Percentiles rank a stretch among this genome's conserved stretches.
Evolutionary conservation across 1,284 basidiomycete genomes (phyloP).

Genomic region (Malassezia pachydermatis): DNA sequence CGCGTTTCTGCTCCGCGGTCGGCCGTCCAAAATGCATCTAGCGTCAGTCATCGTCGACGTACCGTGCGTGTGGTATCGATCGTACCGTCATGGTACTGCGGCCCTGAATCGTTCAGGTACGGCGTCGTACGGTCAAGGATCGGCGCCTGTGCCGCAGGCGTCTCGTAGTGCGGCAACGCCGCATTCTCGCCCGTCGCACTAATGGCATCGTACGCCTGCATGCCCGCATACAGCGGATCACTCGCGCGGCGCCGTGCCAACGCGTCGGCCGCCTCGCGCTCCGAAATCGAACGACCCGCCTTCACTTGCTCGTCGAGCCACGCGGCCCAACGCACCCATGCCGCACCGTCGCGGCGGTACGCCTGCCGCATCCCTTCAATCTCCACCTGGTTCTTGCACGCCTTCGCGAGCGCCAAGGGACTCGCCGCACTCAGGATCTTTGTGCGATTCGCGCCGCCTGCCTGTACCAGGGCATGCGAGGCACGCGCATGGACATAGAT

Average conservation of each 20-base stretch:
- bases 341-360: slow-evolving; percentile 40
- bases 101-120: slow-evolving; percentile 40
- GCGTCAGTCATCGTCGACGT: too few species aligned
- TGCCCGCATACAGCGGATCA: slow-evolving; percentile 30
- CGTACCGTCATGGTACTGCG: slow-evolving; percentile 42
- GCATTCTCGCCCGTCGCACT: slow-evolving; percentile 38
- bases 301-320: slow-evolving; percentile 41
- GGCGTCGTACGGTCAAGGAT: slow-evolving; percentile 36
- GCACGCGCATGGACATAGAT: slow-evolving; percentile 5
- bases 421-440: slow-evolving; percentile 3
- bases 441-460: slow-evolving; percentile 24
- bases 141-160: slow-evolving; percentile 26
- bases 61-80: slow-evolving; percentile 43
- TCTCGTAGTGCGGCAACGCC: slow-evolving; percentile 45
- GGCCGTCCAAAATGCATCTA: slow-evolving; percentile 44
- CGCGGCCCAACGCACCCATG: slow-evolving; percentile 43
- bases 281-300: slow-evolving; percentile 22
- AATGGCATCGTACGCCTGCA: slow-evolving; percentile 42
- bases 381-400: slow-evolving; percentile 39
- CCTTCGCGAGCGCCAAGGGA: slow-evolving; percentile 35
- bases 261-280: slow-evolving; percentile 31
- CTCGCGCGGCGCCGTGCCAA: slow-evolving; percentile 23
- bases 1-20: slow-evolving; percentile 34
- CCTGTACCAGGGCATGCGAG: slow-evolving; percentile 30
- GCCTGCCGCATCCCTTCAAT: slow-evolving; percentile 32